Base-by-base conservation (phyloP, 805 yeast species). In the Ascoidea asiatica region DNA sequence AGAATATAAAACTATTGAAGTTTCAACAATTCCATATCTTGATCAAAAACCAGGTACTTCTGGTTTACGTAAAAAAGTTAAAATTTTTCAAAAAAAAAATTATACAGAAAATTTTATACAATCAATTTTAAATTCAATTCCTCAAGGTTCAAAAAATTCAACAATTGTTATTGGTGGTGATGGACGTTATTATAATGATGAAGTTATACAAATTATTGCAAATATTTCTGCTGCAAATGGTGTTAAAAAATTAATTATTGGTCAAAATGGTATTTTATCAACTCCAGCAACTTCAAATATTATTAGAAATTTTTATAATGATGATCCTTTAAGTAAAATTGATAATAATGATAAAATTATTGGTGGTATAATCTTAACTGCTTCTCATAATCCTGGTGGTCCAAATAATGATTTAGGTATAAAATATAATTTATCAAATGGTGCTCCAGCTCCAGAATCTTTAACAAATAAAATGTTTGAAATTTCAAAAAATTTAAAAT, bases 31-130 rank as follows among this genome's bases (percentile, higher is more conserved):
- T 11, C 79, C 95, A 1, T 90, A 76, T 63, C 70, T 64, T 39
- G 98, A 89, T 65, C 98, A 90, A 62, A 92, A 89, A 61, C 97
- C 98, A 11, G 98, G 98, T 36, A 90, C 98, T 19, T 90, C 97
- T 5, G 98, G 98, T 20, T 76, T 90, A 42, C 77, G 98, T 57
- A 90, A 90, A 71, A 88, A 82, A 66, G 95, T 90, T 39, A 72
- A 70, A 20, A 89, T 86, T 21, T 90, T 90, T 67, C 77, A 86
- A 64, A 79, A 77, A 55, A 67, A 70, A 11, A 67, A 86, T 60
- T 90, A 90, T 66, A 82, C 95, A 1, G 97, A 90, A 62, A 90
- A 92, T 69, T 90, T 90, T 66, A 74, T 92, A 53, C 98, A 90
- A 63, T 75, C 96, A 5, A 74, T 87, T 48, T 61, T 89, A 45